Evolutionary conservation across 768 basidiomycete genomes (phyloP).

Genomic region (Boletellus emodensis): DNA sequence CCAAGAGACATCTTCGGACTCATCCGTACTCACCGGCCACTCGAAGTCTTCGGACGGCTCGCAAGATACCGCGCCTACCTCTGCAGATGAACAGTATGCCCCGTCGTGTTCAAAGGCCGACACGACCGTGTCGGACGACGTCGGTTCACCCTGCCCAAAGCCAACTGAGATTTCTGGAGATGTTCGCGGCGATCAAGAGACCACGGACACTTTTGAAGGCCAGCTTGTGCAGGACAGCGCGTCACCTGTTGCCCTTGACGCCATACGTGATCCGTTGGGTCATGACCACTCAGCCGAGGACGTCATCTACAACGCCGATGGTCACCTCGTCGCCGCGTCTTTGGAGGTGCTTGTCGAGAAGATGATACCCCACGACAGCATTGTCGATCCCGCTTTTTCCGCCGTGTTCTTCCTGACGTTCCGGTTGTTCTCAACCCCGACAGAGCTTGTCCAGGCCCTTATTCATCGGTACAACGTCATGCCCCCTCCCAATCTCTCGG

Average conservation of each 20-base stretch:
- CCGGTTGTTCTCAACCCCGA: constrained; percentile 80
- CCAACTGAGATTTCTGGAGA: constrained; percentile 52
- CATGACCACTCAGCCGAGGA: constrained; percentile 82
- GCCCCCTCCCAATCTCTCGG: constrained; percentile 53
- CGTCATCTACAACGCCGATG: constrained; percentile 87
- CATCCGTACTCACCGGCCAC: constrained; percentile 37
- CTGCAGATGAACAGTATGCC: constrained; percentile 42
- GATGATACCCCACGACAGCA: constrained; percentile 91
- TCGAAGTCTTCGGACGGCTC: constrained; percentile 47
- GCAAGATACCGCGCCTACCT: constrained; percentile 47
- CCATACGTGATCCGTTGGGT: constrained; percentile 40
- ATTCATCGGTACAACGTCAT: constrained; percentile 80
- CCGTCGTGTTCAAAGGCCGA: constrained; percentile 29
- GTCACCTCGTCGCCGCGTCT: constrained; percentile 86
- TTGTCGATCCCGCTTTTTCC: constrained; percentile 83
- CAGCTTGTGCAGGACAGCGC: constrained; percentile 52
- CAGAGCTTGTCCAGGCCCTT: constrained; percentile 70
- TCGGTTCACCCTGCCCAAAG: constrained; percentile 26
- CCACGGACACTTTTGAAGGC: constrained; percentile 42
- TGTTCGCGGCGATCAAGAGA: constrained; percentile 34
- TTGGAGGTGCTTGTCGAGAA: constrained; percentile 89
- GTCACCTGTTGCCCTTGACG: constrained; percentile 42
- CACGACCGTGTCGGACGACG: constrained; percentile 22
- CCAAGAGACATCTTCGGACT: constrained; percentile 49
- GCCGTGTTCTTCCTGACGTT: constrained; percentile 95